Percentiles rank a stretch among this genome's conserved stretches.
Conservation (phyloP, 208 protist genomes). For the Leishmania gerbilli region DNA sequence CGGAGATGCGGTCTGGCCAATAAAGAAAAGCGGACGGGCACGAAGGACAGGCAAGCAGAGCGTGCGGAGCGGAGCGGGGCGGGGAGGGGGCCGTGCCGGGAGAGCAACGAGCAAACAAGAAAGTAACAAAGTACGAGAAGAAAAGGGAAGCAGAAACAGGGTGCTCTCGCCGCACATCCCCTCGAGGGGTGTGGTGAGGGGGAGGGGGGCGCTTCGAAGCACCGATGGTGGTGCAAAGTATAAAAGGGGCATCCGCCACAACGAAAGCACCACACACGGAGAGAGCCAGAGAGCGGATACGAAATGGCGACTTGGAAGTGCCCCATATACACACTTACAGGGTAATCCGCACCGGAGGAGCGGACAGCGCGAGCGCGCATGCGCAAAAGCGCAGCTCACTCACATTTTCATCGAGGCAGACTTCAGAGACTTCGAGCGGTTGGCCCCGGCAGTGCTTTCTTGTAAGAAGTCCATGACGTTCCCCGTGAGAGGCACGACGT, state of each 20-base stretch:
- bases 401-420: not conserved
- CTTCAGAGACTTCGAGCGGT: not conserved
- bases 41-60: not conserved
- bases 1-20: not conserved
- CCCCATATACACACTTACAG: not conserved
- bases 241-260: not conserved
- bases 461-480: conserved; percentile 11
- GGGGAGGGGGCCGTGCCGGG: no score
- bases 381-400: not conserved
- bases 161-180: no score
- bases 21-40: not conserved
- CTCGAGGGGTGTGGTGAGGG: no score
- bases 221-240: no score
- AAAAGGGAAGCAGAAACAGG: no score
- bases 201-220: no score
- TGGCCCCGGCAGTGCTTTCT: not conserved
- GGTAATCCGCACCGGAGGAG: not conserved
- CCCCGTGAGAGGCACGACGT: not conserved
- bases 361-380: no score
- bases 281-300: not conserved
- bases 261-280: not conserved
- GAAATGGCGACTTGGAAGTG: not conserved
- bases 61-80: no score
- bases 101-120: no score
- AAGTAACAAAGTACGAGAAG: no score